phyloP scores from a whole-genome alignment of 108 stramenopile species.

The Nitzschia inconspicua region DNA sequence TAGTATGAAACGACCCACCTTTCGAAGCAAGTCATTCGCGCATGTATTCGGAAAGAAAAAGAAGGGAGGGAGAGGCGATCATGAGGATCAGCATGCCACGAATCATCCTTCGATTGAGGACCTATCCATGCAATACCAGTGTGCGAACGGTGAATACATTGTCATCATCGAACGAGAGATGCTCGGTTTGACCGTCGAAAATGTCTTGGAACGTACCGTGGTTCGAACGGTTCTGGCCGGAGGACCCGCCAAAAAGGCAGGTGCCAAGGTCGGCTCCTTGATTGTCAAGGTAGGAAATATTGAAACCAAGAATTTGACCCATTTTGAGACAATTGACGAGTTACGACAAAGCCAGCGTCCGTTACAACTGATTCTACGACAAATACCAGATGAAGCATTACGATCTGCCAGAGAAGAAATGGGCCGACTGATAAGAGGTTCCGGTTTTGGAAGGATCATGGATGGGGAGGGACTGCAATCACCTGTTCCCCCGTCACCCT shows the following conservation, averaged over 20 bases:
- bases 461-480: conserved; percentile 22
- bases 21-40: conserved; percentile 13
- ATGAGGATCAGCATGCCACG: conserved; percentile 10
- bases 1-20: conserved; percentile 17
- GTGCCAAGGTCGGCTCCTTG: conserved; percentile 75
- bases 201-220: conserved; percentile 86
- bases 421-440: conserved; percentile 82
- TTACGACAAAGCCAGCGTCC: conserved; percentile 81
- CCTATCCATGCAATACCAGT: not conserved
- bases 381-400: conserved; percentile 59
- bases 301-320: conserved; percentile 79
- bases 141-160: conserved; percentile 51
- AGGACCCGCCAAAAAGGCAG: conserved; percentile 80
- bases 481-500: not conserved
- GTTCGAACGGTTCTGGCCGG: conserved; percentile 79
- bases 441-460: conserved; percentile 45
- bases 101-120: not conserved
- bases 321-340: conserved; percentile 91
- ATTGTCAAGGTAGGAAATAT: conserved; percentile 82
- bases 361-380: conserved; percentile 66
- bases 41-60: conserved; percentile 14
- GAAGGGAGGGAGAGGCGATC: conserved; percentile 11
- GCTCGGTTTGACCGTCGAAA: conserved; percentile 89
- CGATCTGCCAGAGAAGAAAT: conserved; percentile 79
- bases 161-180: conserved; percentile 79